Conservation (phyloP, 129 eudicot species). For the Ambrosia trifida region DNA sequence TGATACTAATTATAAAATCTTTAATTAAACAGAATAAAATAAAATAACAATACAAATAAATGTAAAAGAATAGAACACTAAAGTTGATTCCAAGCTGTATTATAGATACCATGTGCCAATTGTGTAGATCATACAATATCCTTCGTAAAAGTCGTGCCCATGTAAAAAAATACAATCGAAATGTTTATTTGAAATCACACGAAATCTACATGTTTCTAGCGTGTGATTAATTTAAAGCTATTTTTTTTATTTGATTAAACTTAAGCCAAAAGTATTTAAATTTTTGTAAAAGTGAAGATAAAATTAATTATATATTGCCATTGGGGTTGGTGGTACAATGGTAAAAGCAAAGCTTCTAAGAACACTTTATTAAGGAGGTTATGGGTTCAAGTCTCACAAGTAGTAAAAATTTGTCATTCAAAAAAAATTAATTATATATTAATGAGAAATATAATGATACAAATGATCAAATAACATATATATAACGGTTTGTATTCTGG, state of each 20-base stretch:
- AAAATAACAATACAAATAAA: too few species aligned
- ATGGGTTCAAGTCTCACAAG: too few species aligned
- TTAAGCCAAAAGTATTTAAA: neutral
- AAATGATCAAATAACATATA: neutral
- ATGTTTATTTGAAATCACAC: constrained; percentile 3
- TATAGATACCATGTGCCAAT: constrained; percentile 20
- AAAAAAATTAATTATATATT: neutral
- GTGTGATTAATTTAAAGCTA: neutral
- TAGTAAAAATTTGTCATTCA: too few species aligned
- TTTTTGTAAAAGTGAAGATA: neutral
- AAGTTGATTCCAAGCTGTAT: constrained; percentile 11
- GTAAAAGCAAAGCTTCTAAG: too few species aligned
- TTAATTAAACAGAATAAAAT: too few species aligned
- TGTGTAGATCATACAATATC: constrained; percentile 1
- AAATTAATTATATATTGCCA: neutral
- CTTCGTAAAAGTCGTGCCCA: neutral
- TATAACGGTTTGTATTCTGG: too few species aligned
- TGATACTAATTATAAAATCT: too few species aligned
- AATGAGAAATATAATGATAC: neutral
- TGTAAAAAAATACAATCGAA: neutral
- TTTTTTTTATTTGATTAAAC: neutral
- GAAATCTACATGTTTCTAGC: constrained; percentile 10
- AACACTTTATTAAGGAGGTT: too few species aligned
- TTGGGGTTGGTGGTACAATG: too few species aligned
- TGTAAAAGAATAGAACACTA: neutral